Conservation (phyloP, 257 asterid genomes). For the Lycium ferocissimum region DNA sequence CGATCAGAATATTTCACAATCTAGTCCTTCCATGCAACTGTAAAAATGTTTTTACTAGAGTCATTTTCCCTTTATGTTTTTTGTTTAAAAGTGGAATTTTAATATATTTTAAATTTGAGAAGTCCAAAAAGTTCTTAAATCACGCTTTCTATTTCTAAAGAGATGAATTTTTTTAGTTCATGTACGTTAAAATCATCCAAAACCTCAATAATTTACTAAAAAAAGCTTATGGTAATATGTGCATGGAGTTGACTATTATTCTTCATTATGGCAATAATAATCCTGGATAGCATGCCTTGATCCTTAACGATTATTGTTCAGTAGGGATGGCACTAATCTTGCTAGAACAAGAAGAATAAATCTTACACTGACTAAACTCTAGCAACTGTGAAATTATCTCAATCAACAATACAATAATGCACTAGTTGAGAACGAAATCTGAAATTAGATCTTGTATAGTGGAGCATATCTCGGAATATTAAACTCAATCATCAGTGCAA, state of each 20-base stretch:
- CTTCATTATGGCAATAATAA: not conserved
- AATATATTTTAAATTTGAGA: too few species aligned
- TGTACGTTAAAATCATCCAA: too few species aligned
- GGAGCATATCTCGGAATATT: not conserved
- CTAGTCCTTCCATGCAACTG: not conserved
- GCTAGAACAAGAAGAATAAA: not conserved
- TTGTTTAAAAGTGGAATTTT: not conserved
- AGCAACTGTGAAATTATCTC: not conserved
- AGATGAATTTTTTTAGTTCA: not conserved
- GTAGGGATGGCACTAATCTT: not conserved
- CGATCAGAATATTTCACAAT: not conserved
- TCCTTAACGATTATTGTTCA: not conserved
- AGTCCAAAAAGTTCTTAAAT: not conserved
- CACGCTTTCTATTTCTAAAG: not conserved
- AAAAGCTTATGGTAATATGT: not conserved
- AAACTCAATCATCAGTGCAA: not conserved
- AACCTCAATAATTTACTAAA: not conserved
- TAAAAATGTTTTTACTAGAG: not conserved
- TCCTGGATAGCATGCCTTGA: too few species aligned
- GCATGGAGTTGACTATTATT: not conserved
- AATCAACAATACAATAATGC: not conserved
- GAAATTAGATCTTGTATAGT: not conserved
- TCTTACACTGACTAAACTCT: not conserved
- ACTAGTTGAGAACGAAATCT: not conserved
- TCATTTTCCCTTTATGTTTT: not conserved